A percentile compares a stretch with the other conserved stretches of the same genome.
Conservation (phyloP, 2,329 filamentous ascomycete genomes). For the Fusarium liriodendri region DNA sequence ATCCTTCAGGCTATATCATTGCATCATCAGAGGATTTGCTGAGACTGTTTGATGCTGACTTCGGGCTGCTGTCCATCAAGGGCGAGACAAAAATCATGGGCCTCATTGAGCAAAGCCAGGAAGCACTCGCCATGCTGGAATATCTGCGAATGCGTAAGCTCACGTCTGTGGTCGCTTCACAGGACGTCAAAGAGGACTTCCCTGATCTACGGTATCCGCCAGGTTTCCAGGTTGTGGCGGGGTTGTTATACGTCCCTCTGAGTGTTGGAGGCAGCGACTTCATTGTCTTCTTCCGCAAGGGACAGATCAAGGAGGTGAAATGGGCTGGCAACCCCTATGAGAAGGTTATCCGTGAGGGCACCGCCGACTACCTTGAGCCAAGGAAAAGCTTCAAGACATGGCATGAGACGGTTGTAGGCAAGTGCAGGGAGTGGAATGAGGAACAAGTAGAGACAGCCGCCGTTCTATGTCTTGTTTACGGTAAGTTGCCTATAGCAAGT, state of each 20-base stretch:
- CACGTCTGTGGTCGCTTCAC: slow-evolving; percentile 80
- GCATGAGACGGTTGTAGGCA: slow-evolving; percentile 84
- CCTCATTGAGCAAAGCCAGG: slow-evolving; percentile 78
- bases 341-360: slow-evolving; percentile 78
- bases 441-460: slow-evolving; percentile 91
- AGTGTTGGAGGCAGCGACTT: slow-evolving; percentile 83
- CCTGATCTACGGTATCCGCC: slow-evolving; percentile 83
- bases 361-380: slow-evolving; percentile 79
- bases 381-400: slow-evolving; percentile 83
- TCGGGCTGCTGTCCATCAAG: slow-evolving; percentile 83
- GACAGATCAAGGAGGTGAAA: slow-evolving; percentile 80
- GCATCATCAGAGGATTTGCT: slow-evolving; percentile 88
- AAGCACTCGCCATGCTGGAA: slow-evolving; percentile 85
- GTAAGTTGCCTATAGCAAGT: too few relatives aligned
- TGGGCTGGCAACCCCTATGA: slow-evolving; percentile 92
- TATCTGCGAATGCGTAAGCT: slow-evolving; percentile 83
- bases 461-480: slow-evolving; percentile 88
- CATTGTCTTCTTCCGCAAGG: slow-evolving; percentile 89
- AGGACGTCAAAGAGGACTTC: slow-evolving; percentile 81
- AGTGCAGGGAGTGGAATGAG: slow-evolving; percentile 88
- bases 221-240: slow-evolving; percentile 82
- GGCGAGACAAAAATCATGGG: slow-evolving; percentile 93
- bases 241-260: slow-evolving; percentile 83
- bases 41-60: slow-evolving; percentile 87
- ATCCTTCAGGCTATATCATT: slow-evolving; percentile 90